Evolutionary conservation across 257 asterid genomes (phyloP).

Genomic region (Rehmannia glutinosa): DNA sequence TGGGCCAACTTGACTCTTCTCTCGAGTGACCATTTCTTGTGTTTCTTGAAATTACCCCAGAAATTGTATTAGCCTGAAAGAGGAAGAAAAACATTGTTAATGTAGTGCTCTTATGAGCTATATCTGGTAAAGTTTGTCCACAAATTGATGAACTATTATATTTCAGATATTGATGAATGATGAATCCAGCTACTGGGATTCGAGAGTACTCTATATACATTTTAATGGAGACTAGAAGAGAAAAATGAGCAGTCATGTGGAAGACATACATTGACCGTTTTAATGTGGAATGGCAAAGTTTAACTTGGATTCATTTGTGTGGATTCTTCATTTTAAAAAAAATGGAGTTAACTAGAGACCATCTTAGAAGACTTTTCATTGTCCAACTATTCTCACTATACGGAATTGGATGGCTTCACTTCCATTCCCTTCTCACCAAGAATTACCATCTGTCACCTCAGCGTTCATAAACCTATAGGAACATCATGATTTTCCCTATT

Average conservation of each 20-base stretch:
- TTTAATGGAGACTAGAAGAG: neutral
- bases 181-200: neutral
- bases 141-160: neutral
- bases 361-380: too few relatives aligned
- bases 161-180: neutral
- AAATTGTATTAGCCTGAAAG: neutral
- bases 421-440: too few relatives aligned
- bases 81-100: neutral
- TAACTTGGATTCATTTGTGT: too few relatives aligned
- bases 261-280: too few relatives aligned
- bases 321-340: too few relatives aligned
- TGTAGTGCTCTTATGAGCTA: neutral
- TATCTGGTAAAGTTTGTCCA: neutral
- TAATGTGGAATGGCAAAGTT: too few relatives aligned
- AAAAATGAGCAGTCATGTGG: too few relatives aligned
- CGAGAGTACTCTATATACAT: neutral
- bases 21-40: neutral
- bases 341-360: neutral
- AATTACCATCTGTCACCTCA: too few relatives aligned
- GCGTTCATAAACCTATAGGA: too few relatives aligned
- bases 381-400: too few relatives aligned
- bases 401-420: too few relatives aligned
- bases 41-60: neutral
- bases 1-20: neutral
- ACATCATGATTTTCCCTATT: neutral